Evolutionary conservation across 345 rosid species (phyloP).

Genomic region (Salix purpurea): DNA sequence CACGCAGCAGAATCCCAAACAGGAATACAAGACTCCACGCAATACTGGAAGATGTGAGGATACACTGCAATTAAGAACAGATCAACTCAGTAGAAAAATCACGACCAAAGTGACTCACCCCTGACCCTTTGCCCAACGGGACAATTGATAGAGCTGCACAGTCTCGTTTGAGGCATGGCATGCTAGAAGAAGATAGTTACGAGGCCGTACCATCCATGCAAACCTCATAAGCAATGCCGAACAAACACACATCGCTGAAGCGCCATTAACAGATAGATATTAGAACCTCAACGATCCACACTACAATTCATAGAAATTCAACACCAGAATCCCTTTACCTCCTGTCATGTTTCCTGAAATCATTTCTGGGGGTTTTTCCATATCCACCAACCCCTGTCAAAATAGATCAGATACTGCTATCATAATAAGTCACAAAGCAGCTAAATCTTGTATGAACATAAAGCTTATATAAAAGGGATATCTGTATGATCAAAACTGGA

Average conservation of each 20-base stretch:
- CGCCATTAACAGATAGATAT: not conserved
- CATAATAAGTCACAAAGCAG: slow-evolving; percentile 1
- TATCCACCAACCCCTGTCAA: slow-evolving; percentile 79
- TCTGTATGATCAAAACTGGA: not conserved
- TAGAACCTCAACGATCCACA: not conserved
- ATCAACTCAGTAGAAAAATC: not conserved
- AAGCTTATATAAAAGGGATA: not conserved
- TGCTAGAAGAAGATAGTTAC: slow-evolving; percentile 75
- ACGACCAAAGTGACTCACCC: slow-evolving; percentile 17
- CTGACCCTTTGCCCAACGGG: slow-evolving; percentile 65
- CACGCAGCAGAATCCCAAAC: no score
- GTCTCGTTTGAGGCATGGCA: slow-evolving; percentile 96
- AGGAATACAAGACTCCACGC: not conserved
- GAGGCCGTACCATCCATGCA: slow-evolving; percentile 91
- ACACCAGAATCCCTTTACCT: slow-evolving; percentile 32
- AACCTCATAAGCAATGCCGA: slow-evolving; percentile 83
- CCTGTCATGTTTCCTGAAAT: slow-evolving; percentile 86
- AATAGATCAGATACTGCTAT: slow-evolving; percentile 4
- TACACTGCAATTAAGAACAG: not conserved
- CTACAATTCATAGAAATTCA: not conserved
- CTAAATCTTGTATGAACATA: not conserved
- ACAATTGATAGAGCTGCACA: slow-evolving; percentile 88
- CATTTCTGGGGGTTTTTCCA: slow-evolving; percentile 91
- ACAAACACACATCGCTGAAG: slow-evolving; percentile 72
- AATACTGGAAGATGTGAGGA: not conserved